Conservation (phyloP, 345 rosid genomes). For the Aethionema arabicum region DNA sequence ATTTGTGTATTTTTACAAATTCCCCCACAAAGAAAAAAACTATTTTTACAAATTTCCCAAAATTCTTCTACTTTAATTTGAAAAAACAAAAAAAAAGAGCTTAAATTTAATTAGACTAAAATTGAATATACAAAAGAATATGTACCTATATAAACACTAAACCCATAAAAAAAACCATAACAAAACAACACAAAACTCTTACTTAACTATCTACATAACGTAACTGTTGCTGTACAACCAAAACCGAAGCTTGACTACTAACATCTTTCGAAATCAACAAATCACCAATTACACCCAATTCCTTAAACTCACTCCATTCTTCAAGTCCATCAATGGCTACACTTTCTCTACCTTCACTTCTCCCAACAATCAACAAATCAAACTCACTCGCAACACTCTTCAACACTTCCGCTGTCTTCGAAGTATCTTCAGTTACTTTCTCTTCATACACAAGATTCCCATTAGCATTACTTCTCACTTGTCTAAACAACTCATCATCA, state of each 20-base stretch:
- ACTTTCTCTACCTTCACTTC: conserved; percentile 32
- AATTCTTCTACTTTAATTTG: too few species aligned
- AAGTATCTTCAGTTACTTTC: conserved; percentile 25
- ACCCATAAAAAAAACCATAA: conserved; percentile 28
- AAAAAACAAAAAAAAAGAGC: too few species aligned
- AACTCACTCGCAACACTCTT: conserved; percentile 24
- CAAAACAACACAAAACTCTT: conserved; percentile 7
- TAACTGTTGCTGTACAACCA: conserved; percentile 39
- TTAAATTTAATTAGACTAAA: too few species aligned
- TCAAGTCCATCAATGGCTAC: conserved; percentile 36
- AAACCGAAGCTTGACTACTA: conserved; percentile 29
- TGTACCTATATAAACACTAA: too few species aligned
- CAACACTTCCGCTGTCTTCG: conserved; percentile 33
- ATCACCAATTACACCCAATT: conserved; percentile 43
- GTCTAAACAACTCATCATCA: conserved; percentile 31
- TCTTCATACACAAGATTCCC: conserved; percentile 23
- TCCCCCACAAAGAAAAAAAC: too few species aligned
- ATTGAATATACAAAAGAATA: too few species aligned
- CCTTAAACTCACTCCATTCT: conserved; percentile 40
- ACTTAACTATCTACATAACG: not conserved
- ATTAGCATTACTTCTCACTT: conserved; percentile 5
- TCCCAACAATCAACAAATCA: conserved; percentile 41
- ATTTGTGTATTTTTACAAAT: too few species aligned
- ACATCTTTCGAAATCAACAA: conserved; percentile 29
- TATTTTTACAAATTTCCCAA: too few species aligned